Base-by-base conservation (phyloP, 1,284 basidiomycete genomes). In the Naganishia sp. region DNA sequence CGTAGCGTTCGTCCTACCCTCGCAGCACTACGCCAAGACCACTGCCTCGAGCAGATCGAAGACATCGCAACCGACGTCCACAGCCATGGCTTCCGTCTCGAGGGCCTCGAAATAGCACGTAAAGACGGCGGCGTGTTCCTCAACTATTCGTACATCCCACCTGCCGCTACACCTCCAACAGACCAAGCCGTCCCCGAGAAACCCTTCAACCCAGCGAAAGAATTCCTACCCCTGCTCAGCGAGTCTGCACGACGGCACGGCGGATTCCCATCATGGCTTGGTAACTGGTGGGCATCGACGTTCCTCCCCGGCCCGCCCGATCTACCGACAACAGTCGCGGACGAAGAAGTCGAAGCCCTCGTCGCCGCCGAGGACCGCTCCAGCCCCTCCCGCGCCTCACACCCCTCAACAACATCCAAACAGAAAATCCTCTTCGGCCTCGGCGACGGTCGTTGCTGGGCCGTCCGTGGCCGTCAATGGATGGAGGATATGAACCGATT, bases 401-500 rank as follows among this genome's bases (percentile, higher is more conserved):
- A 44, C 36, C 48, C 25, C 15, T 39, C 36, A 2, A 2, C 36
- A 2, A 39, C 7, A 10, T 39, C 36, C 10, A 33, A 43, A 44
- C 50, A 45, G 16, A 53, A 39, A 36, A 43, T 55, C 44, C 33
- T 56, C 2, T 65, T 2, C 90, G 88, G 86, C 72, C 78, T 36
- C 85, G 88, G 78, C 4, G 77, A 81, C 36, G 87, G 88, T 0
- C 82, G 83, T 67, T 78, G 88, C 11, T 94, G 91, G 91, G 77
- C 90, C 18, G 92, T 94, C 36, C 86, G 85, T 75, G 92, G 92
- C 0, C 82, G 81, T 11, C 91, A 92, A 6, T 94, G 91, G 66
- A 67, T 60, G 42, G 69, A 94, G 89, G 94, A 96, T 72, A 87
- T 95, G 85, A 83, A 87, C 70, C 84, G 90, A 55, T 94, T 87